These are phyloP conservation scores for Cerioporus squamosus DNA, from an alignment of 1,284 basidiomycete genomes.

Conservation along the genomic window DNA sequence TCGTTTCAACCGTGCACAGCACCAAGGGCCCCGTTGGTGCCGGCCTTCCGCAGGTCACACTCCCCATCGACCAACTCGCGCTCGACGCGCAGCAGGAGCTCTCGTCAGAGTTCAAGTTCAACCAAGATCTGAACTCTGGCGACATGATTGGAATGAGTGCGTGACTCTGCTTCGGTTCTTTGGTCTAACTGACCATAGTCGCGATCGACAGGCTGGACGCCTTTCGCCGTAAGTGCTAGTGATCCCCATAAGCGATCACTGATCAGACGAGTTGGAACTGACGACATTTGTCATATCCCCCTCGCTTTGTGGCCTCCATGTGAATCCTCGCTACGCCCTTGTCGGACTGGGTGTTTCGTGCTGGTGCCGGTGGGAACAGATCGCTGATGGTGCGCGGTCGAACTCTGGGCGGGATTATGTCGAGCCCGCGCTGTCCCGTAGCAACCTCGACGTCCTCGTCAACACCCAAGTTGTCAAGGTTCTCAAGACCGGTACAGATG, in stretches of 20 bases:
- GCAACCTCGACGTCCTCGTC: constrained; percentile 46
- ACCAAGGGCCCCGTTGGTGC: constrained; percentile 34
- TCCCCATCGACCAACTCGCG: constrained; percentile 38
- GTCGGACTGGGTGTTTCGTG: background rate
- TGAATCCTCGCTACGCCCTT: too few species aligned
- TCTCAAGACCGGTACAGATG: constrained; percentile 28
- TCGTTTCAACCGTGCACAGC: constrained; percentile 18
- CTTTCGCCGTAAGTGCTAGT: constrained; percentile 2
- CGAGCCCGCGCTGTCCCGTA: constrained; percentile 31
- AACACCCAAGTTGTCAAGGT: constrained; percentile 44
- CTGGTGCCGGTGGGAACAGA: background rate
- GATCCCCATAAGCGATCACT: background rate
- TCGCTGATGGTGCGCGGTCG: constrained; percentile 31
- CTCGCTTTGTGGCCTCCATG: too few species aligned
- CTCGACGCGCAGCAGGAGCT: constrained; percentile 37
- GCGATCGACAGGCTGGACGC: constrained; percentile 3
- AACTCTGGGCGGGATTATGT: constrained; percentile 36
- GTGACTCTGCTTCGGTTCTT: constrained; percentile 3
- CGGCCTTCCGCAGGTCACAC: constrained; percentile 38
- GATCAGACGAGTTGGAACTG: background rate
- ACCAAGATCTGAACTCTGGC: constrained; percentile 43
- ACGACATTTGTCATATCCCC: background rate
- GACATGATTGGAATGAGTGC: constrained; percentile 42
- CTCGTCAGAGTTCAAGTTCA: constrained; percentile 40
- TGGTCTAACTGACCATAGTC: background rate